These are phyloP conservation scores for Cenchrus americanus DNA, from an alignment of 176 grass and related monocot species.

Conservation along the genomic window DNA sequence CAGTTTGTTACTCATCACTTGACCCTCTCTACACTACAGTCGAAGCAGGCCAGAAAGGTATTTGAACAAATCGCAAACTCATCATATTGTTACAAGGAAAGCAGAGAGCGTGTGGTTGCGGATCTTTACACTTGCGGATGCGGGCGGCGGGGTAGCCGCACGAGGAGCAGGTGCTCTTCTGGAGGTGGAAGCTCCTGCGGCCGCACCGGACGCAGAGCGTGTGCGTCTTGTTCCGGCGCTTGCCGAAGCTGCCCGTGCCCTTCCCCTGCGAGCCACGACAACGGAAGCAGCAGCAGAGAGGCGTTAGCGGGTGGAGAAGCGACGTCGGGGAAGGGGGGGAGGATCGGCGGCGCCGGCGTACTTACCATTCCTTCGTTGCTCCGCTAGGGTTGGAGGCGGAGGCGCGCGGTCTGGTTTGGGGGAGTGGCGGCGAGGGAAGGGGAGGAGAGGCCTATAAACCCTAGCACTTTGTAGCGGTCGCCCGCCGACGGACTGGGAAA, in stretches of 20 bases:
- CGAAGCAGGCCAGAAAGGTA: not conserved
- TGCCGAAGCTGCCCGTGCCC: constrained; percentile 89
- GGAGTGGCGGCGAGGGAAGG: constrained; percentile 3
- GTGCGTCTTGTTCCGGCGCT: constrained; percentile 98
- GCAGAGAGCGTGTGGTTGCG: not conserved
- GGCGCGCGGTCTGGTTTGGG: not conserved
- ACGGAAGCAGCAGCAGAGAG: no score
- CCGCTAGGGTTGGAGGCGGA: constrained; percentile 21
- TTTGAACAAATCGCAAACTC: not conserved
- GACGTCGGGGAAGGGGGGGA: no score
- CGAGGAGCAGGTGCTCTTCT: constrained; percentile 89
- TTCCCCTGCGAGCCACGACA: constrained; percentile 45
- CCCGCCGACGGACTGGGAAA: not conserved
- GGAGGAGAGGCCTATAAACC: not conserved
- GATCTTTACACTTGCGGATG: constrained; percentile 93
- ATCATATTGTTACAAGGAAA: no score
- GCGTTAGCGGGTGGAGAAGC: not conserved
- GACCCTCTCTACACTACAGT: not conserved
- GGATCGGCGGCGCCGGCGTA: not conserved
- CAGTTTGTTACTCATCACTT: constrained; percentile 44
- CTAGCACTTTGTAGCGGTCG: not conserved
- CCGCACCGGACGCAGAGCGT: constrained; percentile 90
- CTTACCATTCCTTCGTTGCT: constrained; percentile 44
- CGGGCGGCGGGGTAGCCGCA: constrained; percentile 85
- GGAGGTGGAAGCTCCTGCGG: constrained; percentile 90